Base-by-base conservation (phyloP, 305 asterid genomes). In the Rubia peregrina region DNA sequence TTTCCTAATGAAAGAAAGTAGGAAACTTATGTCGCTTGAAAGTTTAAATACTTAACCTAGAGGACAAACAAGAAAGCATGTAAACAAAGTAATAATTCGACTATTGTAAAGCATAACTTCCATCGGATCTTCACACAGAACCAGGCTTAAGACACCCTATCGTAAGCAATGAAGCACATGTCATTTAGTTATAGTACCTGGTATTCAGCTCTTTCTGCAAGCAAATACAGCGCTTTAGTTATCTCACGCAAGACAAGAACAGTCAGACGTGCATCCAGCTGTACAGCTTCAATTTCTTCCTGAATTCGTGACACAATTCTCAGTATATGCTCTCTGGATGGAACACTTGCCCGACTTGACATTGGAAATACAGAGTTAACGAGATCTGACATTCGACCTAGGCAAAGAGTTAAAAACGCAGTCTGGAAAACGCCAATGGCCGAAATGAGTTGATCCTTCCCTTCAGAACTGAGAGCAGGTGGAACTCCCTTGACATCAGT, bases 401-500 rank as follows among this genome's bases (percentile, higher is more conserved):
- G 82, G 80, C 96, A 91, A 69, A 85, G 91, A 55, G 85, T 76
- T 65, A 91, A 81, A 75, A 91, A 94, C 70, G 96, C 90, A 36
- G 96, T 87, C 84, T 91, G 95, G 71, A 89, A 91, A 71, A 83
- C 82, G 74, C 82, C 91, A 67, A 91, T 80, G 36, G 97, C 82
- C 41, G 95, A 82, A 65, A 88, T 78, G 88, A 94, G 84, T 78
- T 88, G 93, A 82, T 82, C 92, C 77, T 91, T 94, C 67, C 96
- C 96, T 73, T 91, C 96, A 38, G 85, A 77, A 76, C 80, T 88
- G 77, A 94, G 83, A 72, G 97, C 96, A 12, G 96, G 93, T 57
- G 90, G 96, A 77, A 91, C 96, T 77, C 97, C 99, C 83, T 94
- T 94, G 71, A 94, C 95, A 84, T 91, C 96, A 53, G 99, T 94